Evolutionary conservation across 192 early-diverging fungal genomes (phyloP).

Genomic region (Funneliformis geosporum): DNA sequence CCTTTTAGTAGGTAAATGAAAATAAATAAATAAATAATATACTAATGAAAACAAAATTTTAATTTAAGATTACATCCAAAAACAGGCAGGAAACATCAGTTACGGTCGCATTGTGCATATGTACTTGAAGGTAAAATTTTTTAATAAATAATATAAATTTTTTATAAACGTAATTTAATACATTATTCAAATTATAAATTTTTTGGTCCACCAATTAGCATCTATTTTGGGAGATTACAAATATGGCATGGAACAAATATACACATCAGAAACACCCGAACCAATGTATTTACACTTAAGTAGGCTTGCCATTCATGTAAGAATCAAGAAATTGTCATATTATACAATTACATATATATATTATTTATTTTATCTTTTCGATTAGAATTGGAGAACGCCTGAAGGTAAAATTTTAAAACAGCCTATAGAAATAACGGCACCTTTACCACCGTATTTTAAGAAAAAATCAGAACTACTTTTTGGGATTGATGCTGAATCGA

Average conservation of each 20-base stretch:
- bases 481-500: neutral
- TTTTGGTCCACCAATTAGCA: no score
- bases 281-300: conserved; percentile 20
- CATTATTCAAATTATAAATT: no score
- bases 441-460: conserved; percentile 1
- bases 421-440: neutral
- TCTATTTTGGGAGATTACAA: conserved; percentile 10
- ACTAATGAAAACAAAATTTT: no score
- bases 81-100: conserved; percentile 10
- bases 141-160: no score
- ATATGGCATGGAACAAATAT: neutral
- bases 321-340: no score
- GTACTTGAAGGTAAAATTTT: neutral
- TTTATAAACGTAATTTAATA: no score
- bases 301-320: neutral
- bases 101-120: conserved; percentile 1
- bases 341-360: no score
- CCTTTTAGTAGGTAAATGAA: no score
- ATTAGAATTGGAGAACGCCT: neutral
- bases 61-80: neutral
- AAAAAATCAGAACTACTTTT: neutral
- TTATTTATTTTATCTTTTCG: no score
- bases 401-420: no score
- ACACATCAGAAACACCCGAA: neutral
- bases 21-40: no score